Evolutionary conservation across 2,329 filamentous ascomycete species (phyloP).

Genomic region (Neobulgaria alba): DNA sequence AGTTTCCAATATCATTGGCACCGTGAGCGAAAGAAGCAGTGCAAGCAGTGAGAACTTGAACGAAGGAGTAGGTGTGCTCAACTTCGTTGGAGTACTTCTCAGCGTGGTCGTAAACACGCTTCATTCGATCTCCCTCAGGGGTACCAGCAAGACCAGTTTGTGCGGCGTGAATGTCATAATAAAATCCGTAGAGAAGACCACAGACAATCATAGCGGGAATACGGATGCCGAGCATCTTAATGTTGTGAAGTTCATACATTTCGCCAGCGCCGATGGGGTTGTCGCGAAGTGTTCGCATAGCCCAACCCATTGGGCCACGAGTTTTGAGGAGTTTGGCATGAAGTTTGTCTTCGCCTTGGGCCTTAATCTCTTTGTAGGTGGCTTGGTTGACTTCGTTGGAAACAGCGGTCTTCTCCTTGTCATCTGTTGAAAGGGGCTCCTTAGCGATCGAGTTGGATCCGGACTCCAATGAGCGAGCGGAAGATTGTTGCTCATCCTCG

Average conservation of each 20-base stretch:
- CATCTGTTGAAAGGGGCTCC: constrained; percentile 14
- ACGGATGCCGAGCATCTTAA: constrained; percentile 53
- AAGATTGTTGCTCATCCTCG: constrained; percentile 35
- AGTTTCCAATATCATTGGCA: constrained; percentile 69
- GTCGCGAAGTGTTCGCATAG: constrained; percentile 66
- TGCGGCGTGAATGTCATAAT: constrained; percentile 76
- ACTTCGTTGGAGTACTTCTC: constrained; percentile 61
- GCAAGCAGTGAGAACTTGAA: constrained; percentile 44
- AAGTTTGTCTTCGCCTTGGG: constrained; percentile 46
- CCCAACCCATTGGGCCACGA: constrained; percentile 69
- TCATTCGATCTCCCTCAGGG: constrained; percentile 65
- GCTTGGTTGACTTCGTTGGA: constrained; percentile 40
- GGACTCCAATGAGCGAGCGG: constrained; percentile 25
- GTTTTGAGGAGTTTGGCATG: constrained; percentile 55
- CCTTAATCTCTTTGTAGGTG: constrained; percentile 54
- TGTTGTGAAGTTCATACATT: constrained; percentile 67
- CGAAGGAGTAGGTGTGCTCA: constrained; percentile 50
- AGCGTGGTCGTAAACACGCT: constrained; percentile 55
- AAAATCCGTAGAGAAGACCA: constrained; percentile 60
- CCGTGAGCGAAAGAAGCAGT: constrained; percentile 52
- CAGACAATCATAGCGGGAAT: constrained; percentile 58
- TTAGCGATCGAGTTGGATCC: not conserved
- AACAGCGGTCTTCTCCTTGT: constrained; percentile 37
- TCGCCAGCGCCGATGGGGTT: constrained; percentile 65
- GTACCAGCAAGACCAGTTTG: constrained; percentile 64